A percentile compares a stretch with the other conserved stretches of the same genome.
Evolutionary conservation across 176 grass and related monocot genomes (phyloP).

Genomic region (Phragmites australis): DNA sequence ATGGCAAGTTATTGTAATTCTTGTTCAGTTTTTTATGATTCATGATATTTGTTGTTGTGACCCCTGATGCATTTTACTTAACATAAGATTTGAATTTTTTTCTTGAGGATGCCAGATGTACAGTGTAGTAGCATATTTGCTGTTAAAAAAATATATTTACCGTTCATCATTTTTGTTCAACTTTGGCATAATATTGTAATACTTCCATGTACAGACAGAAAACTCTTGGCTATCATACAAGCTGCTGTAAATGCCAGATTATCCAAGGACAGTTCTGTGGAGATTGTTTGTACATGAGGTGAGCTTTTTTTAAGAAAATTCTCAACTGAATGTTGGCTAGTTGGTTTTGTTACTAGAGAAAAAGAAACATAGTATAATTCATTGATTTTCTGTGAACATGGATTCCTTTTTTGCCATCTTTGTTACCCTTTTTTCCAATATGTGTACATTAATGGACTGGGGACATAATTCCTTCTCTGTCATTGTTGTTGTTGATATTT

Average conservation of each 20-base stretch:
- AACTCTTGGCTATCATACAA: conserved; percentile 81
- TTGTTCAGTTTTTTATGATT: not conserved
- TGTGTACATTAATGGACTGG: not conserved
- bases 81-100: not conserved
- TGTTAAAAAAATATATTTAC: not conserved
- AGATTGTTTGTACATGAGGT: conserved; percentile 96
- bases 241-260: conserved; percentile 72
- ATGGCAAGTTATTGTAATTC: not conserved
- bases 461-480: not conserved
- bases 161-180: not conserved
- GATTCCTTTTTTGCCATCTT: not conserved
- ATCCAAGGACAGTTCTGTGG: conserved; percentile 95
- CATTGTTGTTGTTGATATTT: not conserved
- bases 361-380: not conserved
- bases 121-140: not conserved
- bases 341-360: not conserved
- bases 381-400: not conserved
- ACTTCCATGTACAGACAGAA: conserved; percentile 63
- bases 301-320: not conserved
- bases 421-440: not conserved
- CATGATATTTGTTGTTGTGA: not conserved
- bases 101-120: not conserved
- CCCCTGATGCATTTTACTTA: not conserved
- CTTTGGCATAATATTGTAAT: conserved; percentile 19
- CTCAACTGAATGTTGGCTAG: not conserved